phyloP scores from a whole-genome alignment of 345 rosid genomes.

The Hibiscus tridactylites region DNA sequence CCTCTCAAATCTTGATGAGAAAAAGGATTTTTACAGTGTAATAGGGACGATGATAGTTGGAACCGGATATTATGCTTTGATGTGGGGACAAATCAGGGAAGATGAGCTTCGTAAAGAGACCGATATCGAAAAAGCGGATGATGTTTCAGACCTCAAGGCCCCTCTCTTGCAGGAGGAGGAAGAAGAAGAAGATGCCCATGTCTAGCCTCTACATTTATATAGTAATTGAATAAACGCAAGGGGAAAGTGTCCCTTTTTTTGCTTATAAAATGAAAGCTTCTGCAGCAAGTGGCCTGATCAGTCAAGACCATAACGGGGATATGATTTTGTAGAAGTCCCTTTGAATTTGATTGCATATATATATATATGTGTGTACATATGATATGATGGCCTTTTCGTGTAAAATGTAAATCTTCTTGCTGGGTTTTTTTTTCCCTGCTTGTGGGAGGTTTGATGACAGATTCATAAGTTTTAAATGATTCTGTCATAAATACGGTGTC shows the following conservation, averaged over 20 bases:
- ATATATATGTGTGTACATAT: background rate
- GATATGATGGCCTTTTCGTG: background rate
- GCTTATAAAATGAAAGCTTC: background rate
- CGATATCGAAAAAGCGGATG: slow-evolving; percentile 16
- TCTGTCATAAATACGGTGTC: background rate
- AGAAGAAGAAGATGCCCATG: background rate
- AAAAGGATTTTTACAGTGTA: slow-evolving; percentile 28
- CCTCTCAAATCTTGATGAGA: background rate
- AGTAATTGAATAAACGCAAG: background rate
- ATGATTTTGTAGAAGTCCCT: background rate
- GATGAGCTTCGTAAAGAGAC: slow-evolving; percentile 24
- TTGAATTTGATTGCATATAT: background rate
- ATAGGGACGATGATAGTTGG: slow-evolving; percentile 59
- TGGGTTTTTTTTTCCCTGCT: background rate
- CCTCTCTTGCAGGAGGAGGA: slow-evolving; percentile 46
- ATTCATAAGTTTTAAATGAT: slow-evolving; percentile 7
- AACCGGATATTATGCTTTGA: slow-evolving; percentile 44
- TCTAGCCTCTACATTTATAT: background rate
- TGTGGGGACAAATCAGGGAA: slow-evolving; percentile 58
- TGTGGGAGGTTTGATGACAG: background rate
- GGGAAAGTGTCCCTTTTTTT: background rate
- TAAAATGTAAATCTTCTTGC: background rate
- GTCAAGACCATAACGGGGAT: background rate
- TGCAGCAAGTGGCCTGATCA: background rate
- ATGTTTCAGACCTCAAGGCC: slow-evolving; percentile 21